Conservation (phyloP, 2,329 filamentous ascomycete genomes). For the Hysterium pulicare region DNA sequence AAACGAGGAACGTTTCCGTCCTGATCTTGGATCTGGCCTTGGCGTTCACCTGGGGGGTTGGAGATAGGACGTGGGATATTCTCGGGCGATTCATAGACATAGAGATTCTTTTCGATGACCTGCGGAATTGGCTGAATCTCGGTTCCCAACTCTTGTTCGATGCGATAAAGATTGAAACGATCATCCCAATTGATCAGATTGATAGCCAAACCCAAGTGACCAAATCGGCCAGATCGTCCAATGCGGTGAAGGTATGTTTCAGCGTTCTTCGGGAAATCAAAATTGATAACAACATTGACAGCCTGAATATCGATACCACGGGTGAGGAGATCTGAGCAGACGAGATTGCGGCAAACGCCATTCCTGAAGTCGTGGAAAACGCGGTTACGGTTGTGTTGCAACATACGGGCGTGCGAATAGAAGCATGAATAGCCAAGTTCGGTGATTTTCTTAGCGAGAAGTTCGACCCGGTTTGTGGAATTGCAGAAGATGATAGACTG, state of each 20-base stretch:
- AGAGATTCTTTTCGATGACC: slow-evolving; percentile 94
- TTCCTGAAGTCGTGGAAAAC: slow-evolving; percentile 99
- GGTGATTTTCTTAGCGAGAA: slow-evolving; percentile 98
- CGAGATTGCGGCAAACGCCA: slow-evolving; percentile 94
- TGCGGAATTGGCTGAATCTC: slow-evolving; percentile 96
- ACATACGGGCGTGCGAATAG: slow-evolving; percentile 98
- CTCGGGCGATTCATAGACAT: slow-evolving; percentile 96
- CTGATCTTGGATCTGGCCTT: slow-evolving; percentile 9
- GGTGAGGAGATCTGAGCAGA: slow-evolving; percentile 95
- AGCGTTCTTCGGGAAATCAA: slow-evolving; percentile 98
- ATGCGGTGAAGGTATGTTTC: slow-evolving; percentile 99
- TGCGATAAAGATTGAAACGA: slow-evolving; percentile 97
- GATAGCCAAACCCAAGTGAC: slow-evolving; percentile 94
- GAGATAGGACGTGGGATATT: slow-evolving; percentile 82
- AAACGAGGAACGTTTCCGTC: slow-evolving; percentile 5
- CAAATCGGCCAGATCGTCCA: slow-evolving; percentile 93
- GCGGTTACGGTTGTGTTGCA: slow-evolving; percentile 92
- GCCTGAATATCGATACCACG: slow-evolving; percentile 99
- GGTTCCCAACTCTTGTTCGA: slow-evolving; percentile 93
- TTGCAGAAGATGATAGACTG: slow-evolving; percentile 99
- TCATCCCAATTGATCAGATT: slow-evolving; percentile 99
- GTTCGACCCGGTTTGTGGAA: slow-evolving; percentile 95
- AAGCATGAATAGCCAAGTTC: slow-evolving; percentile 99
- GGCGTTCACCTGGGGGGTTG: slow-evolving; percentile 43
- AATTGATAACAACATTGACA: slow-evolving; percentile 99